Evolutionary conservation across 225 moss, liverwort and hornwort species (phyloP), one percentile per base, ranked within the genome.

Genomic region (Polytrichum commune): DNA sequence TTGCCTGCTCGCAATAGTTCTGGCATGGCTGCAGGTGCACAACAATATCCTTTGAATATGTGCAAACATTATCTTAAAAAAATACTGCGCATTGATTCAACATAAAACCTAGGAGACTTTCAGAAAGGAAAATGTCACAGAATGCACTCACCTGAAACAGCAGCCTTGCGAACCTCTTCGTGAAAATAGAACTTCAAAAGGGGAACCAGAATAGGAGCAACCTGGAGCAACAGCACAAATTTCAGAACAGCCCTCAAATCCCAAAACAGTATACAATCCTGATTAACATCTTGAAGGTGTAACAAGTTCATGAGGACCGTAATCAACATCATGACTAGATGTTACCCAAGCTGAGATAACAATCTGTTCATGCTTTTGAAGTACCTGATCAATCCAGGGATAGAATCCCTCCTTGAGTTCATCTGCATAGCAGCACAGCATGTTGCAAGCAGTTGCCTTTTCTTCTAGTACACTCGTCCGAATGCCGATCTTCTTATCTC

Each of bases 381-480:
- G 75, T 64, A 98, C 98, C 98, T 98, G 92, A 77, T 98, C 98
- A 76, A 98, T 95, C 93, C 95, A 98, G 27, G 98, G 98, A 78
- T 91, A 98, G 70, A 98, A 98, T 0, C 98, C 98, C 76, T 98
- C 98, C 79, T 98, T 98, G 4, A 98, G 81, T 76, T 98, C 98
- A 91, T 98, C 98, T 4, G 95, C 98, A 75, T 98, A 98, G 81
- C 98, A 98, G 70, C 98, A 98, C 66, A 98, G 79, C 98, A 98
- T 98, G 72, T 98, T 98, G 85, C 98, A 98, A 62, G 98, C 98
- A 62, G 98, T 98, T 4, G 98, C 95, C 64, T 98, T 98, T 73
- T 98, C 98, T 87, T 98, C 98, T 75, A 98, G 75, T 27, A 98
- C 94, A 78, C 98, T 98, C 10, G 98, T 98, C 68, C 91, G 89